These are phyloP conservation scores for Atkinsonella texensis DNA, from an alignment of 2,329 filamentous ascomycete genomes.

Conservation along the genomic window DNA sequence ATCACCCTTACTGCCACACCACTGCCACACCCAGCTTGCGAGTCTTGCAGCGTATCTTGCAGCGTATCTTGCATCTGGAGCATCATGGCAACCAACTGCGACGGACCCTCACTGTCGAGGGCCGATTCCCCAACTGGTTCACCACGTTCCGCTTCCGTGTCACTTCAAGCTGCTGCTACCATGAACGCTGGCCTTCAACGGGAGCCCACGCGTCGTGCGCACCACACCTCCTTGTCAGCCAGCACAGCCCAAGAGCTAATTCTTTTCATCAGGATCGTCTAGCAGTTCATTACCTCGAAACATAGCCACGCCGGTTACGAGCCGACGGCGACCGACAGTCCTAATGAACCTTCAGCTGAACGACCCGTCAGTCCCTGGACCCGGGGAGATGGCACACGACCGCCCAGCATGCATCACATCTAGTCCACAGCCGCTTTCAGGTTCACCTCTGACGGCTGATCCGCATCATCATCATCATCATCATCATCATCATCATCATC, in stretches of 20 bases:
- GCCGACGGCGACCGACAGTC: conserved; percentile 54
- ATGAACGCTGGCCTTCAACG: conserved; percentile 66
- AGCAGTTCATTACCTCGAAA: conserved; percentile 36
- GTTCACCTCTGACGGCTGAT: conserved; percentile 37
- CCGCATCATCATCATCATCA: conserved; percentile 56
- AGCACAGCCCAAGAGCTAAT: neutral
- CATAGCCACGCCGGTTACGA: conserved; percentile 32
- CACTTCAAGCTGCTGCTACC: conserved; percentile 63
- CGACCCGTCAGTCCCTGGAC: conserved; percentile 53
- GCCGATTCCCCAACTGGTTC: conserved; percentile 46
- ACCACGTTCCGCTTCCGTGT: conserved; percentile 53
- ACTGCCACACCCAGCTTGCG: neutral
- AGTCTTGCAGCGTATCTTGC: neutral
- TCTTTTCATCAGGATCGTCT: conserved; percentile 33
- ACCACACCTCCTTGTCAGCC: neutral
- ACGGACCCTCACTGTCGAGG: conserved; percentile 14
- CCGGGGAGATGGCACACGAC: conserved; percentile 54
- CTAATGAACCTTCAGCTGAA: conserved; percentile 65
- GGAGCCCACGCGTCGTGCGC: conserved; percentile 45
- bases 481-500: conserved; percentile 54
- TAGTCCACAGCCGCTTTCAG: conserved; percentile 35
- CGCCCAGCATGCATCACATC: conserved; percentile 16
- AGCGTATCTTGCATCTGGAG: neutral
- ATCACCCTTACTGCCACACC: neutral
- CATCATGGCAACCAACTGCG: conserved; percentile 18